Evolutionary conservation across 164 flowering plant species (phyloP).

Genomic region (Berberis thunbergii): DNA sequence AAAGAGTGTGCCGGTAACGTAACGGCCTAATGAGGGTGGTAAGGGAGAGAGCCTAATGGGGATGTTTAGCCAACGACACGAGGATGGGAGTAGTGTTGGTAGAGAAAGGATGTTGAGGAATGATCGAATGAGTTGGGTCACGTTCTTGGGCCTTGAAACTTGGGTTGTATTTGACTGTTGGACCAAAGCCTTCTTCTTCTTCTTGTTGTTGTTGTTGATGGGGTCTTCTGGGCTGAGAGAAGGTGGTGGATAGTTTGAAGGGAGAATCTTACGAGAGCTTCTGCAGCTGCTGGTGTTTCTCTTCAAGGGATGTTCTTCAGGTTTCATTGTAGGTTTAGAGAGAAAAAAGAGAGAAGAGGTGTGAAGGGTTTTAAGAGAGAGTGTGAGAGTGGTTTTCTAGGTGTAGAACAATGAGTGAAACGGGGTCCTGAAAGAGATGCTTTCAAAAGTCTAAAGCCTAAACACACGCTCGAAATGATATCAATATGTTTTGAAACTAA

Average conservation of each 20-base stretch:
- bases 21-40: background rate
- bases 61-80: background rate
- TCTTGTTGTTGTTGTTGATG: background rate
- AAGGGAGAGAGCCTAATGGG: background rate
- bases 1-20: constrained; percentile 12
- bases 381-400: no score
- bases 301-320: background rate
- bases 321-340: background rate
- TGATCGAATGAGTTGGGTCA: background rate
- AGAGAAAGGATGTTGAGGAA: background rate
- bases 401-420: no score
- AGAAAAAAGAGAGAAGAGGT: background rate
- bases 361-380: no score
- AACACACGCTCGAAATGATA: no score
- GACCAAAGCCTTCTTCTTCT: no score
- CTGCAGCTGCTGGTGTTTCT: background rate
- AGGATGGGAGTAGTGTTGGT: background rate
- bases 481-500: no score
- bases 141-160: no score
- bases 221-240: background rate
- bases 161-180: background rate
- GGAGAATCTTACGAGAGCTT: background rate
- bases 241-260: background rate
- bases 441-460: no score
- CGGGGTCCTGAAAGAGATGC: no score